A percentile compares a stretch with the other conserved stretches of the same genome.
Evolutionary conservation across 441 rosid species (phyloP).

Genomic region (Populus hybrid): DNA sequence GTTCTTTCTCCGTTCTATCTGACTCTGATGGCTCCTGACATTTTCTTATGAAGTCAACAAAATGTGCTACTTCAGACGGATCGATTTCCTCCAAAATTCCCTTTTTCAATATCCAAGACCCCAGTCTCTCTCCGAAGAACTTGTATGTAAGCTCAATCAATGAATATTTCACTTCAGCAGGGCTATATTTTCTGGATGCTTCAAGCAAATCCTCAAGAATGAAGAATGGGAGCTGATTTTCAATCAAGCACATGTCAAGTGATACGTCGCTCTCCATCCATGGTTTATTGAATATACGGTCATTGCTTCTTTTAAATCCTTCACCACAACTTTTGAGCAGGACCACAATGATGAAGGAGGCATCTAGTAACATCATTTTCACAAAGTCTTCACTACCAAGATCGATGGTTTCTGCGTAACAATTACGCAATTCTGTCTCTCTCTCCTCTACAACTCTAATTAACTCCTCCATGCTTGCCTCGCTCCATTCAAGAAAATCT

Average conservation of each 20-base stretch:
- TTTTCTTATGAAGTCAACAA: too few relatives aligned
- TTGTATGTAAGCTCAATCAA: too few relatives aligned
- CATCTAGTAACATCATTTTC: conserved; percentile 1
- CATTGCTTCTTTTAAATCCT: not conserved
- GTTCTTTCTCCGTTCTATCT: too few relatives aligned
- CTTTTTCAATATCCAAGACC: too few relatives aligned
- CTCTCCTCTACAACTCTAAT: not conserved
- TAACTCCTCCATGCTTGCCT: not conserved
- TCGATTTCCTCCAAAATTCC: too few relatives aligned
- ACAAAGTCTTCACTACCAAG: not conserved
- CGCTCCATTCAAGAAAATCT: conserved; percentile 1
- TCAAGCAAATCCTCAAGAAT: not conserved
- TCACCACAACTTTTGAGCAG: not conserved
- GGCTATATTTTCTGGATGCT: not conserved
- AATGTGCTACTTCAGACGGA: too few relatives aligned
- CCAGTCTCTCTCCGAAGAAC: too few relatives aligned
- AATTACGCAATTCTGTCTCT: conserved; percentile 2
- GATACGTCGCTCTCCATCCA: conserved; percentile 7
- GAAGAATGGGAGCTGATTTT: conserved; percentile 27
- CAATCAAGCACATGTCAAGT: conserved; percentile 22
- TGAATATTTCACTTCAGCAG: too few relatives aligned
- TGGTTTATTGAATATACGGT: conserved; percentile 11
- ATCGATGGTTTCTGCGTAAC: conserved; percentile 16
- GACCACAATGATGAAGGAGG: not conserved
- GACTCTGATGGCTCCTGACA: too few relatives aligned